phyloP scores from a whole-genome alignment of 2,329 filamentous ascomycete genomes.

The Phialophora verrucosa region DNA sequence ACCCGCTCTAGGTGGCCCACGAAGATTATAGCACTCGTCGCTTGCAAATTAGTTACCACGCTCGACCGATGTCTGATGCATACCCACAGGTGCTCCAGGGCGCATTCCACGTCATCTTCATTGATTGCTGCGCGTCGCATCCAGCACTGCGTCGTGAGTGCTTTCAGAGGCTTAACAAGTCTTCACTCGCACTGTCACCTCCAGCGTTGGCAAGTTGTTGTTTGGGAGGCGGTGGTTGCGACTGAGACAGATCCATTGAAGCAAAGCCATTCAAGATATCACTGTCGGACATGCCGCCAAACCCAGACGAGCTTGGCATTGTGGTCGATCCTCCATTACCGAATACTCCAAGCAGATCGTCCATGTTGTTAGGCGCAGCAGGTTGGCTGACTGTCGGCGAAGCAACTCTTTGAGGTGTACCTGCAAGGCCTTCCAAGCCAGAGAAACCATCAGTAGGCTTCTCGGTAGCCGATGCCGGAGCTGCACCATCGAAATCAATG shows the following conservation, averaged over 20 bases:
- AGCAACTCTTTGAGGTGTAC: conserved; percentile 59
- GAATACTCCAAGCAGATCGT: conserved; percentile 79
- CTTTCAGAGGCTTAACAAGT: conserved; percentile 65
- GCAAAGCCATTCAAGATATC: conserved; percentile 84
- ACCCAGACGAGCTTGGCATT: conserved; percentile 43
- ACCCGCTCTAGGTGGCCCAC: background rate
- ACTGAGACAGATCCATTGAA: conserved; percentile 73
- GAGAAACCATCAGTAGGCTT: conserved; percentile 68
- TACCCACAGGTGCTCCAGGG: background rate
- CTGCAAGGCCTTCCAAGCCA: conserved; percentile 63
- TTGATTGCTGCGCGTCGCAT: background rate
- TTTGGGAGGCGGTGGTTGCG: conserved; percentile 58
- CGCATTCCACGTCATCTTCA: background rate
- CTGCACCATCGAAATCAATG: conserved; percentile 92
- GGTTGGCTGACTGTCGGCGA: conserved; percentile 50
- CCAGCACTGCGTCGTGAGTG: background rate
- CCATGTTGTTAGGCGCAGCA: conserved; percentile 64
- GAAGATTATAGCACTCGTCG: background rate
- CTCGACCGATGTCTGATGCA: background rate
- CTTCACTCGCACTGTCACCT: conserved; percentile 65
- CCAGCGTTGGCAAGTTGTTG: conserved; percentile 40
- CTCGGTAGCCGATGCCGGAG: conserved; percentile 81
- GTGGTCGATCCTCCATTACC: conserved; percentile 53
- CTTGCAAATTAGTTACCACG: background rate
- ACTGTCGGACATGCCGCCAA: conserved; percentile 44